Evolutionary conservation across 768 basidiomycete genomes (phyloP).

Genomic region (Sistotremastrum niveocremeum): DNA sequence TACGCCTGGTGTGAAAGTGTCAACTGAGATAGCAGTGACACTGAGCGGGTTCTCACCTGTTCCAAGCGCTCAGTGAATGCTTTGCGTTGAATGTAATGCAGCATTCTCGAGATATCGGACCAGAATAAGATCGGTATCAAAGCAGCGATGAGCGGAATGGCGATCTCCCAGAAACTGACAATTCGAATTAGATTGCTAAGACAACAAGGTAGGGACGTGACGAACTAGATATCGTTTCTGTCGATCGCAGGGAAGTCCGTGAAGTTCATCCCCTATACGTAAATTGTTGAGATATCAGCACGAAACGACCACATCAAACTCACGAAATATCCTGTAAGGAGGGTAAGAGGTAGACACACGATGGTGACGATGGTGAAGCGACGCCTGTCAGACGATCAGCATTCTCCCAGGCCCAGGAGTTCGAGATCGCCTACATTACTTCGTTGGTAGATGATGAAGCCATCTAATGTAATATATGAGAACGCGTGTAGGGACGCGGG

Average conservation of each 20-base stretch:
- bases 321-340: constrained; percentile 58
- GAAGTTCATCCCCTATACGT: too few relatives aligned
- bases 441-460: constrained; percentile 66
- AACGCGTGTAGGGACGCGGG: not conserved
- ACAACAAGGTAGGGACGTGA: too few relatives aligned
- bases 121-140: constrained; percentile 40
- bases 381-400: constrained; percentile 26
- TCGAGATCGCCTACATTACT: constrained; percentile 36
- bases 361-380: constrained; percentile 56
- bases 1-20: too few relatives aligned
- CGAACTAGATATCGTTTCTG: too few relatives aligned
- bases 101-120: constrained; percentile 32
- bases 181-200: too few relatives aligned
- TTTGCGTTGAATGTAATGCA: constrained; percentile 23
- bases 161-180: constrained; percentile 52
- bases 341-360: constrained; percentile 55
- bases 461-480: constrained; percentile 26
- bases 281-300: too few relatives aligned
- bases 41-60: too few relatives aligned
- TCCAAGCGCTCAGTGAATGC: too few relatives aligned
- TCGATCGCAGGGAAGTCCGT: too few relatives aligned
- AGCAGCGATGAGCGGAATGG: constrained; percentile 42
- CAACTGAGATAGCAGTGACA: too few relatives aligned
- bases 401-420: not conserved
- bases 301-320: too few relatives aligned